Evolutionary conservation across 805 yeast species (phyloP), one percentile per base, ranked within the genome.

Genomic region (Lachancea nothofagi): DNA sequence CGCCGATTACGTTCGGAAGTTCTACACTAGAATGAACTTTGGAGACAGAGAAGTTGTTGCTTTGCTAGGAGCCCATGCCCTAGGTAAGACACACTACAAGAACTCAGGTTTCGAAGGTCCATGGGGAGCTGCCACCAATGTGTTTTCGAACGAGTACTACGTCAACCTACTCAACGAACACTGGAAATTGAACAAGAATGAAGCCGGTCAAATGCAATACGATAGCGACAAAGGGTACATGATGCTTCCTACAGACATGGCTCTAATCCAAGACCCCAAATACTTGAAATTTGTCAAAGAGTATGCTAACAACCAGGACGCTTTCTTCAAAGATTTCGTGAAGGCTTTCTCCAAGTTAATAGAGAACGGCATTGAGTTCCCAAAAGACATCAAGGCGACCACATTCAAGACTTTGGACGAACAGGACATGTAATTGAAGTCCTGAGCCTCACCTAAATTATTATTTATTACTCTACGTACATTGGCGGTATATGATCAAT

Each of bases 171-270:
- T 77, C 29, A 67, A 75, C 36, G 80, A 78, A 49, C 64, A 70
- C 38, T 69, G 78, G 80, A 66, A 61, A 39, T 55, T 67, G 67
- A 68, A 75, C 57, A 66, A 78, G 59, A 71, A 86, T 78, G 65
- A 66, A 51, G 62, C 62, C 9, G 83, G 82, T 39, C 76, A 75
- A 55, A 69, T 68, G 46, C 86, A 75, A 69, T 82, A 71, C 61
- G 76, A 72, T 49, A 83, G 79, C 55, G 70, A 73, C 44, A 75
- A 70, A 46, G 76, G 77, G 30, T 72, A 83, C 49, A 86, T 87
- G 95, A 87, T 87, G 96, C 64, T 87, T 38, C 87, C 85, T 21
- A 78, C 94, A 9, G 96, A 87, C 56, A 71, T 78, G 71, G 78
- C 85, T 12, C 64, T 83, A 32, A 55, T 75, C n/a, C 65, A 74